Conservation (phyloP, 257 asterid genomes). For the Solanum pinnatisectum region DNA sequence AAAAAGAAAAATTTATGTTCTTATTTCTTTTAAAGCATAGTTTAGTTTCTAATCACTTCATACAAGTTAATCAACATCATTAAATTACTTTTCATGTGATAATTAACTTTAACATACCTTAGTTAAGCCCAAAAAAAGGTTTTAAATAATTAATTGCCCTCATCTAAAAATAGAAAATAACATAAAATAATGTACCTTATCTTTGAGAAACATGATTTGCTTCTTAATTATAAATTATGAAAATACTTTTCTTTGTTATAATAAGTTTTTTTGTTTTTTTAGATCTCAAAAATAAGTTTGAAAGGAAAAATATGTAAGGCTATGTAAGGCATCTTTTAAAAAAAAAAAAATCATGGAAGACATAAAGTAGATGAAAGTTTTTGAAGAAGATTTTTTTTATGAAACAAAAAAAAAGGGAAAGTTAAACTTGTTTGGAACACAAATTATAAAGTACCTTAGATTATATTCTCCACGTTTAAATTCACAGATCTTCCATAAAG, state of each 20-base stretch:
- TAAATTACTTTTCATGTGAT: not conserved
- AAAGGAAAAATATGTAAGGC: not conserved
- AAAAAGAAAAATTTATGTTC: not conserved
- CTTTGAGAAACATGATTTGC: not conserved
- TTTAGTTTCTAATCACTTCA: not conserved
- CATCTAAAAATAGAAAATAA: not conserved
- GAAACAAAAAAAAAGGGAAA: not conserved
- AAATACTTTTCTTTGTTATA: not conserved
- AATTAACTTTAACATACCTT: not conserved
- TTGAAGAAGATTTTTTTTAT: not conserved
- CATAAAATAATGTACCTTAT: not conserved
- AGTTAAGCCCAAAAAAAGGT: not conserved
- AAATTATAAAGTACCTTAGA: not conserved
- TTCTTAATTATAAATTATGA: not conserved
- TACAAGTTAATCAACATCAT: not conserved
- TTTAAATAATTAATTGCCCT: not conserved
- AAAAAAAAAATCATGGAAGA: not conserved
- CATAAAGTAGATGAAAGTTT: not conserved
- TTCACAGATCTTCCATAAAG: not conserved
- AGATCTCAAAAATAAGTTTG: not conserved
- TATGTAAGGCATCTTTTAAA: not conserved
- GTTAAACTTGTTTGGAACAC: not conserved
- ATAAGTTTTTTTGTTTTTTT: not conserved
- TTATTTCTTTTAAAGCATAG: conserved; percentile 11
- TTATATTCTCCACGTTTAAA: conserved; percentile 23